phyloP scores from a whole-genome alignment of 2,329 filamentous ascomycete species.

The Cytospora piceicola region DNA sequence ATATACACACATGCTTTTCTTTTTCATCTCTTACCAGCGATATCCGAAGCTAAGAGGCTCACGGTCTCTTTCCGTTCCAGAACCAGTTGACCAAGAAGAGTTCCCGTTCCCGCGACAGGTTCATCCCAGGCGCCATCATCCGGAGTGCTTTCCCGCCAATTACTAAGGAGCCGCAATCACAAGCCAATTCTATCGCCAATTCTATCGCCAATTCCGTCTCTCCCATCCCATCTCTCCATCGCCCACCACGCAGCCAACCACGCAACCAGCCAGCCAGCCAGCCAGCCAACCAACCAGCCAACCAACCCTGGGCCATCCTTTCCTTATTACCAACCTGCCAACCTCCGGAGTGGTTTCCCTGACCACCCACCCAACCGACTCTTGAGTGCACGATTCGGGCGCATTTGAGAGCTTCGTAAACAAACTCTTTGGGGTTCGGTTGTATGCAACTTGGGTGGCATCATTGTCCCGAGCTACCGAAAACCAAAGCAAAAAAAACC shows the following conservation, averaged over 20 bases:
- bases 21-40: not conserved
- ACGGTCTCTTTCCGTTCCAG: not conserved
- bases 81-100: too few relatives aligned
- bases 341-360: not conserved
- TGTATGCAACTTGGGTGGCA: not conserved
- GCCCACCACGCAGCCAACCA: not conserved
- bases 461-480: slow-evolving; percentile 1
- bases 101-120: not conserved
- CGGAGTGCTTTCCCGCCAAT: not conserved
- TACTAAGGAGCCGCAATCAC: slow-evolving; percentile 2
- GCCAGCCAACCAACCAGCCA: not conserved
- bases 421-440: not conserved
- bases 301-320: not conserved
- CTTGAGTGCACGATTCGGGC: too few relatives aligned
- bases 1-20: too few relatives aligned
- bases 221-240: too few relatives aligned
- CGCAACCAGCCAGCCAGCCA: not conserved
- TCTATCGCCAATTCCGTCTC: too few relatives aligned
- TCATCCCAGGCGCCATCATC: not conserved
- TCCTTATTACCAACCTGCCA: not conserved
- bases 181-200: not conserved
- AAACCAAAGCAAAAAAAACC: not conserved
- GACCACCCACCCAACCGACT: not conserved
- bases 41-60: not conserved
- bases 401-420: too few relatives aligned